Evolutionary conservation across 2,329 filamentous ascomycete species (phyloP).

Genomic region (Exophiala sp.): DNA sequence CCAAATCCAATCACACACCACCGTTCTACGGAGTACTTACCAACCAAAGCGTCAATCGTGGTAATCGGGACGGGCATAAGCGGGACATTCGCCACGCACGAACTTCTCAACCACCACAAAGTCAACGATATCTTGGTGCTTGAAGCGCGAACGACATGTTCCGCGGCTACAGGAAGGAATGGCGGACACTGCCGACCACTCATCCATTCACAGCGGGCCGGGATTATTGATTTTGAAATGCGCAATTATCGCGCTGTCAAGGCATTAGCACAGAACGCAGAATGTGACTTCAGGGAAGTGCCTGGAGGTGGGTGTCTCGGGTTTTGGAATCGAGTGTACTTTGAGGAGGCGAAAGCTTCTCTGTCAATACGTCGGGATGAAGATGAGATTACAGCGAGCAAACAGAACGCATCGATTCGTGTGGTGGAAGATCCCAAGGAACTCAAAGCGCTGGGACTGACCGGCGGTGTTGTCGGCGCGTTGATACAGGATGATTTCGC

Average conservation of each 20-base stretch:
- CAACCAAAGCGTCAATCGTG: constrained; percentile 31
- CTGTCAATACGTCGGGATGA: neutral
- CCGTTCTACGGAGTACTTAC: constrained; percentile 25
- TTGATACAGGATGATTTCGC: constrained; percentile 14
- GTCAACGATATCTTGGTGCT: constrained; percentile 33
- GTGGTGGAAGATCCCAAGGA: constrained; percentile 27
- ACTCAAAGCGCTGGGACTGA: constrained; percentile 33
- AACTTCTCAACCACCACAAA: constrained; percentile 26
- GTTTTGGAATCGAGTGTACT: constrained; percentile 21
- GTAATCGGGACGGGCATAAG: constrained; percentile 41
- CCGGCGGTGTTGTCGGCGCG: constrained; percentile 15
- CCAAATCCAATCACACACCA: constrained; percentile 15
- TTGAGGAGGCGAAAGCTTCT: constrained; percentile 20
- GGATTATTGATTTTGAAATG: constrained; percentile 1
- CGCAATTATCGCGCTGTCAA: constrained; percentile 14
- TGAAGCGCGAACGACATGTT: constrained; percentile 40
- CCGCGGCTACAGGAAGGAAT: constrained; percentile 44
- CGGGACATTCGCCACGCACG: constrained; percentile 35
- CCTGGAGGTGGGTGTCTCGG: constrained; percentile 5
- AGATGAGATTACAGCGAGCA: neutral
- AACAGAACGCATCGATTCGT: constrained; percentile 1
- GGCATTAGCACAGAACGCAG: neutral
- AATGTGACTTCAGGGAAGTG: constrained; percentile 17
- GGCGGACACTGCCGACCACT: constrained; percentile 48
- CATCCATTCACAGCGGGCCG: constrained; percentile 2